A percentile compares a stretch with the other conserved stretches of the same genome.
Conservation (phyloP, 148 eudicot species). For the Vaccinium corymbosum region DNA sequence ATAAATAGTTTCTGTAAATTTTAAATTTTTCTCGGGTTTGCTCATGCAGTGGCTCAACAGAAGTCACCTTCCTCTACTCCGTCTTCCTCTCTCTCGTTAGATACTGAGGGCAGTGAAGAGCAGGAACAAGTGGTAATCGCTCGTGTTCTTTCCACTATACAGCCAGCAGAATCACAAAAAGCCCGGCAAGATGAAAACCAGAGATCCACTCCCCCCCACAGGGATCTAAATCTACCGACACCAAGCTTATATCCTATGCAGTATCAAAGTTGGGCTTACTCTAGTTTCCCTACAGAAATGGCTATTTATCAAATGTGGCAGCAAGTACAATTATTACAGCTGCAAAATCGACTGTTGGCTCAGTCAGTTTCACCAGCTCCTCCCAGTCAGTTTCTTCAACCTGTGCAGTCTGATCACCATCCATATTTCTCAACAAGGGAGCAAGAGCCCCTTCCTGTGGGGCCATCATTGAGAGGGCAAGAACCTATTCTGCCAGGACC, state of each 20-base stretch:
- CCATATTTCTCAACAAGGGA: slow-evolving; percentile 19
- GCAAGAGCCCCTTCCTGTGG: slow-evolving; percentile 13
- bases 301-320: slow-evolving; percentile 48
- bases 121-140: slow-evolving; percentile 56
- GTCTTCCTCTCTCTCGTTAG: slow-evolving; percentile 14
- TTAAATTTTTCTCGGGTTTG: slow-evolving; percentile 12
- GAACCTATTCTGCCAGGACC: slow-evolving; percentile 2
- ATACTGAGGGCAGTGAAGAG: slow-evolving; percentile 36
- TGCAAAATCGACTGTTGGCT: slow-evolving; percentile 38
- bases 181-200: slow-evolving; percentile 21
- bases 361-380: slow-evolving; percentile 32
- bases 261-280: slow-evolving; percentile 32
- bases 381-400: slow-evolving; percentile 29
- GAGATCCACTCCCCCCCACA: slow-evolving; percentile 18
- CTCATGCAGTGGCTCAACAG: slow-evolving; percentile 41
- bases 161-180: slow-evolving; percentile 25
- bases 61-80: slow-evolving; percentile 31
- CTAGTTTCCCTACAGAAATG: slow-evolving; percentile 35
- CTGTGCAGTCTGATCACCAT: slow-evolving; percentile 32
- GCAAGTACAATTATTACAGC: slow-evolving; percentile 40
- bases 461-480: slow-evolving; percentile 12
- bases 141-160: slow-evolving; percentile 42
- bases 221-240: slow-evolving; percentile 14
- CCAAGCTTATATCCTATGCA: slow-evolving; percentile 19
- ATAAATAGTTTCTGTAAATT: neutral